These are phyloP conservation scores for Pseudogymnoascus sp. DNA, from an alignment of 2,329 filamentous ascomycete species.

Conservation along the genomic window DNA sequence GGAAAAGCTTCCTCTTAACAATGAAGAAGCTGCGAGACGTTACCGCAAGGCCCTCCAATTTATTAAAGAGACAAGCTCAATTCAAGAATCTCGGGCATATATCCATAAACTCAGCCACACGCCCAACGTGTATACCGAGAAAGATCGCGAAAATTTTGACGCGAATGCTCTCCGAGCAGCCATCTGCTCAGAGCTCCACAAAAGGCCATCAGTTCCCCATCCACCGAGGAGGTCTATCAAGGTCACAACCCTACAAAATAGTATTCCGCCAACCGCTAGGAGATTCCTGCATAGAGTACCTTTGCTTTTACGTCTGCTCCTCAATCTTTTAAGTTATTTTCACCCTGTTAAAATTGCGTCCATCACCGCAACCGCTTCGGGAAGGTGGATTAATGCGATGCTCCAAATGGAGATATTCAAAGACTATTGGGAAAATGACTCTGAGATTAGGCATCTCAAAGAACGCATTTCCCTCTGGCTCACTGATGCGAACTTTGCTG, in stretches of 20 bases:
- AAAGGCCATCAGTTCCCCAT: conserved; percentile 39
- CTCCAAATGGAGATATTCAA: conserved; percentile 42
- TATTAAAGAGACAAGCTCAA: conserved; percentile 32
- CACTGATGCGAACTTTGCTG: conserved; percentile 43
- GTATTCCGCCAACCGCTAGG: conserved; percentile 33
- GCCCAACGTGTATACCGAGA: conserved; percentile 18
- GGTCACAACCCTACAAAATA: conserved; percentile 39
- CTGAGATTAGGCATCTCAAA: conserved; percentile 38
- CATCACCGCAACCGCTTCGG: conserved; percentile 41
- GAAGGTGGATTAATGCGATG: conserved; percentile 39
- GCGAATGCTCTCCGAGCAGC: conserved; percentile 39
- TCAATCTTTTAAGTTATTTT: conserved; percentile 42
- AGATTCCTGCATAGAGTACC: conserved; percentile 41
- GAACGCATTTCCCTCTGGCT: conserved; percentile 40
- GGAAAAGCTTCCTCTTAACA: conserved; percentile 36
- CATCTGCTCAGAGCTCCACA: conserved; percentile 40
- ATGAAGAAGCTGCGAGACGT: conserved; percentile 33
- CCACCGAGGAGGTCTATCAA: conserved; percentile 40
- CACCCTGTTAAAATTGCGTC: conserved; percentile 43
- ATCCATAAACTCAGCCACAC: conserved; percentile 20
- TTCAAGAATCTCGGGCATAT: conserved; percentile 29
- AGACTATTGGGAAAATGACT: conserved; percentile 35
- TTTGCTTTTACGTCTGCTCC: conserved; percentile 38
- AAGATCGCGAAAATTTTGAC: conserved; percentile 31
- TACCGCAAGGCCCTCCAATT: conserved; percentile 35